Conservation (phyloP, 2,329 filamentous ascomycete genomes). For the Tolypocladium nubicola region DNA sequence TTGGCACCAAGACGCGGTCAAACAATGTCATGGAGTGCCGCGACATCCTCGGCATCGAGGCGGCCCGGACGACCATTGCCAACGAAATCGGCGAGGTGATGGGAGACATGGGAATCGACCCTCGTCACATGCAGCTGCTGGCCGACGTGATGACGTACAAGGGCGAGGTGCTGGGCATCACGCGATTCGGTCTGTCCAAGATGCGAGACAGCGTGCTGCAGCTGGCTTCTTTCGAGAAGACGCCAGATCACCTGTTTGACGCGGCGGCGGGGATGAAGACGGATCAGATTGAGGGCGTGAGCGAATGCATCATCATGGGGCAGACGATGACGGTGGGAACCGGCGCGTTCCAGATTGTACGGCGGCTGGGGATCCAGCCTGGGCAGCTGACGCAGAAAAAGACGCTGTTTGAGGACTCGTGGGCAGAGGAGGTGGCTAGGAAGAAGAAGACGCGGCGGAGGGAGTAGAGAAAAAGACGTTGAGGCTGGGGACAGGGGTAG, state of each 20-base stretch:
- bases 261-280: constrained; percentile 86
- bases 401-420: constrained; percentile 63
- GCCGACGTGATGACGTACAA: constrained; percentile 99
- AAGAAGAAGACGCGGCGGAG: constrained; percentile 4
- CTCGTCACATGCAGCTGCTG: constrained; percentile 92
- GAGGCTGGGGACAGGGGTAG: background rate
- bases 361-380: constrained; percentile 58
- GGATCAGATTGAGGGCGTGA: constrained; percentile 86
- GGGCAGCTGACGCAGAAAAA: constrained; percentile 46
- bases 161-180: constrained; percentile 92
- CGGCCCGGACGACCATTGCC: constrained; percentile 80
- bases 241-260: constrained; percentile 92
- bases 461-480: background rate
- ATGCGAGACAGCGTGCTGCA: constrained; percentile 93
- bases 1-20: constrained; percentile 61
- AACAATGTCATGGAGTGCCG: constrained; percentile 88
- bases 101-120: constrained; percentile 91
- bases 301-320: constrained; percentile 96
- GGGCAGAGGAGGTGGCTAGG: constrained; percentile 24
- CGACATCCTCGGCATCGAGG: constrained; percentile 88
- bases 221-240: constrained; percentile 95
- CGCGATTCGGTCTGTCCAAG: constrained; percentile 89
- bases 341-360: constrained; percentile 81
- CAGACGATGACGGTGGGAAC: constrained; percentile 90
- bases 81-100: constrained; percentile 83